Conservation (phyloP, 257 asterid species). For the Ocimum tenuiflorum region DNA sequence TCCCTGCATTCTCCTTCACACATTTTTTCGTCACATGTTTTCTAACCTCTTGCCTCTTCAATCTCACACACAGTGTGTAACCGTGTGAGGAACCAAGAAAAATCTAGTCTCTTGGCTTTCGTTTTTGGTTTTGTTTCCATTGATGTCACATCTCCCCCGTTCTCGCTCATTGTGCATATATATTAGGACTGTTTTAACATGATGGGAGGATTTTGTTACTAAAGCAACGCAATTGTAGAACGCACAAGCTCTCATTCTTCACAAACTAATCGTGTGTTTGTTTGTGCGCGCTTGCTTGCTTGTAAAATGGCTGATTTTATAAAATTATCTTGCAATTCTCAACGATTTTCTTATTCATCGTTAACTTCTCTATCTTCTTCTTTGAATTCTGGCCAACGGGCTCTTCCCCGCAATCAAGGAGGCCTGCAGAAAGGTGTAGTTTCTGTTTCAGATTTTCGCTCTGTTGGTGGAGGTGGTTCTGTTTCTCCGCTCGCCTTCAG, state of each 20-base stretch:
- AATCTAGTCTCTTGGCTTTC: slow-evolving; percentile 21
- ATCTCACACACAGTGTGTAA: slow-evolving; percentile 18
- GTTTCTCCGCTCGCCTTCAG: slow-evolving; percentile 37
- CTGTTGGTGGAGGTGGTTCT: slow-evolving; percentile 20
- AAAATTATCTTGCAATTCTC: slow-evolving; percentile 39
- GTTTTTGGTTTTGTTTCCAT: slow-evolving; percentile 14
- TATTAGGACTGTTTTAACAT: background rate
- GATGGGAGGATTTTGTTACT: background rate
- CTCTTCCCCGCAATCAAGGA: slow-evolving; percentile 29
- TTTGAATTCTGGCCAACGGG: slow-evolving; percentile 36
- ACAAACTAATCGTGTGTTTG: background rate
- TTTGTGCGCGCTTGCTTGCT: background rate
- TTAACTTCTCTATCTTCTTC: slow-evolving; percentile 45
- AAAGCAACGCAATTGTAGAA: background rate
- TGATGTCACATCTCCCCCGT: background rate
- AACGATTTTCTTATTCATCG: slow-evolving; percentile 42
- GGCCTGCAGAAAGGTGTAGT: slow-evolving; percentile 35
- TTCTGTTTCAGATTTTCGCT: slow-evolving; percentile 32
- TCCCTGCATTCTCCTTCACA: slow-evolving; percentile 27
- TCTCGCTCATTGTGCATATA: background rate
- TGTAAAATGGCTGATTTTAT: slow-evolving; percentile 60
- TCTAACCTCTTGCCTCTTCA: background rate
- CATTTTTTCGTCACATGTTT: slow-evolving; percentile 7
- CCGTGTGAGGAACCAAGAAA: slow-evolving; percentile 13
- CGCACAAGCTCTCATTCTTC: background rate